Evolutionary conservation across 169 alveolate genomes (phyloP).

Genomic region (Plasmodium yoelii): DNA sequence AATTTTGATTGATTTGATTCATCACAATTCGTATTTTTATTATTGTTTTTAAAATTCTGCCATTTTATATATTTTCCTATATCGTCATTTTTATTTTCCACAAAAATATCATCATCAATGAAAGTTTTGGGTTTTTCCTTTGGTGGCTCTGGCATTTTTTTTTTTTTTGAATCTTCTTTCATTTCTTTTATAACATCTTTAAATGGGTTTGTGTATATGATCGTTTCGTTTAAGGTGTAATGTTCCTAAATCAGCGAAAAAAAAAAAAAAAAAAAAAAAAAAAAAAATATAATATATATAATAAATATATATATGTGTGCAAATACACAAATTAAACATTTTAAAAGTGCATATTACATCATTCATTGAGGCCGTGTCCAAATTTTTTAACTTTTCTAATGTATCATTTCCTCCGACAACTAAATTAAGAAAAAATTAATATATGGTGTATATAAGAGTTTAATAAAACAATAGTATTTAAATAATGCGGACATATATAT

Average conservation of each 20-base stretch:
- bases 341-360: constrained; percentile 1
- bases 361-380: constrained; percentile 18
- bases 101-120: constrained; percentile 50
- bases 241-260: constrained; percentile 4
- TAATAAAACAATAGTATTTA: background rate
- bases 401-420: constrained; percentile 75
- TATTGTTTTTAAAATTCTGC: constrained; percentile 31
- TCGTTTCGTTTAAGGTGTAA: constrained; percentile 35
- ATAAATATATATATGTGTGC: background rate
- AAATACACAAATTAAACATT: background rate
- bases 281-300: too few relatives aligned
- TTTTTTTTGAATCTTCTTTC: constrained; percentile 43
- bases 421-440: constrained; percentile 2
- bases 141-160: constrained; percentile 8
- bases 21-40: constrained; percentile 6
- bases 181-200: constrained; percentile 61
- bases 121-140: constrained; percentile 35
- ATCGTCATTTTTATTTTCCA: constrained; percentile 60
- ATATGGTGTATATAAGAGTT: background rate
- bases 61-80: constrained; percentile 70
- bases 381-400: constrained; percentile 45
- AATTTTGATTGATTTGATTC: constrained; percentile 28
- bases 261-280: too few relatives aligned
- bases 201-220: constrained; percentile 71
- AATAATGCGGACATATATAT: background rate